Base-by-base conservation (phyloP, 345 rosid genomes). In the Jatropha curcas region DNA sequence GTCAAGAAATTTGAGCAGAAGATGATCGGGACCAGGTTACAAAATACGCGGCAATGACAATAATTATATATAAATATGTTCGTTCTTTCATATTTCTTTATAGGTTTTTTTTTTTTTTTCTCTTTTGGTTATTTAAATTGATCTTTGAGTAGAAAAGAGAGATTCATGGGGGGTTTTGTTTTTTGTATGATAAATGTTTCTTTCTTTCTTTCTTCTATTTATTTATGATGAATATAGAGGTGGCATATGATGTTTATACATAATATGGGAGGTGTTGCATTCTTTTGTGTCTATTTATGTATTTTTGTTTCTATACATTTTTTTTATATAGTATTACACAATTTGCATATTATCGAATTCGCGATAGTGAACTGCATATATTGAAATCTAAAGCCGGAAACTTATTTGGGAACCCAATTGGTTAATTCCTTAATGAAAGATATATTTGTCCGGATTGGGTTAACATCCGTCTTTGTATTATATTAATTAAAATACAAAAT, bases 1-100 rank as follows among this genome's bases (percentile, higher is more conserved):
- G 91, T 89, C 35, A 92, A 82, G 85, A 87, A 82, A 59, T 94
- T 89, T 41, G 98, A 94, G 90, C 79, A 79, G 60, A 86, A 70
- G 39, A 92, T 71, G 77, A 90, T 94, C 13, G 97, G 97, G 8
- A 16, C 85, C 45, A 83, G 83, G 81, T 70, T 92, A 62, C 80
- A 85, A 25, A 80, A 80, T 10, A 92, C 97, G 14, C 86, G 85
- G 19, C 98, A 92, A 84, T 94, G 81, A 86, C 72, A n/a, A 3
- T 20, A 11, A 50, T 4, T 5, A 46, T 46, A 35, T 22, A 19
- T 50, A 33, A 46, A 3, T 11, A 20, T 60, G 9, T 5, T 7
- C 16, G 33, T 39, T 25, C 7, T 34, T 41, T 46, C 10, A 4
- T n/a, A n/a, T 33, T 55, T 30, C 25, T 11, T 16, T 20, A 7